Conservation (phyloP, 2,329 filamentous ascomycete genomes). For the Camptophora hylomeconis region DNA sequence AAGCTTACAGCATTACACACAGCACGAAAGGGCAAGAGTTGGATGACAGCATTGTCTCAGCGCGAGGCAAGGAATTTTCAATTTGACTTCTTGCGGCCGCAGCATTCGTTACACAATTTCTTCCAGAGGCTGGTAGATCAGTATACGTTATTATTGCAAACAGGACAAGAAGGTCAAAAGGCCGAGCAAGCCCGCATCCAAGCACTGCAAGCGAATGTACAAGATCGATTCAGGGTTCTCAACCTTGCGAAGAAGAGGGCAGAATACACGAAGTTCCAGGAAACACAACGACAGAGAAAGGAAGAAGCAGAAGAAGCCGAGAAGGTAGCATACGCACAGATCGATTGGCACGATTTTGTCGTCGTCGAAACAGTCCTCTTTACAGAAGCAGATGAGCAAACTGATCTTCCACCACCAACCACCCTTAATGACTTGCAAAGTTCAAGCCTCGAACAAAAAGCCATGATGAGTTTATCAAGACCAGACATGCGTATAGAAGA, state of each 20-base stretch:
- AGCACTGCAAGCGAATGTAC: slow-evolving; percentile 60
- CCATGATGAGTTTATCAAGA: slow-evolving; percentile 70
- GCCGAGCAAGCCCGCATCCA: slow-evolving; percentile 59
- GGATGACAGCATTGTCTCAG: slow-evolving; percentile 80
- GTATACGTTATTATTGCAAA: slow-evolving; percentile 66
- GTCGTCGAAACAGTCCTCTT: slow-evolving; percentile 93
- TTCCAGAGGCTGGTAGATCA: slow-evolving; percentile 88
- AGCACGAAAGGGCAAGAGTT: slow-evolving; percentile 81
- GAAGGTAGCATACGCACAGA: slow-evolving; percentile 62
- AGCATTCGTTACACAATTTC: slow-evolving; percentile 92
- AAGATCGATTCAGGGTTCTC: slow-evolving; percentile 69
- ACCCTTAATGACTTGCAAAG: slow-evolving; percentile 85
- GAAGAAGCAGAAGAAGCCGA: slow-evolving; percentile 80
- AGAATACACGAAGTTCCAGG: slow-evolving; percentile 74
- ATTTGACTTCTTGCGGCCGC: slow-evolving; percentile 89
- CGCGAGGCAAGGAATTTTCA: slow-evolving; percentile 83
- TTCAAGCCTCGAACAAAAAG: slow-evolving; percentile 88
- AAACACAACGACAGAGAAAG: slow-evolving; percentile 74
- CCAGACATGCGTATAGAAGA: slow-evolving; percentile 77
- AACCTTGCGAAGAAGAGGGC: slow-evolving; percentile 72
- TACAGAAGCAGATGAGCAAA: slow-evolving; percentile 73
- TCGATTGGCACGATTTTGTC: slow-evolving; percentile 97
- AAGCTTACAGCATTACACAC: slow-evolving; percentile 78
- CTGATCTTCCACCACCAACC: slow-evolving; percentile 76
- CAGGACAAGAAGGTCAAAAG: slow-evolving; percentile 56